Evolutionary conservation across 2,329 filamentous ascomycete genomes (phyloP).

Genomic region (Gnomoniopsis smithogilvyi): DNA sequence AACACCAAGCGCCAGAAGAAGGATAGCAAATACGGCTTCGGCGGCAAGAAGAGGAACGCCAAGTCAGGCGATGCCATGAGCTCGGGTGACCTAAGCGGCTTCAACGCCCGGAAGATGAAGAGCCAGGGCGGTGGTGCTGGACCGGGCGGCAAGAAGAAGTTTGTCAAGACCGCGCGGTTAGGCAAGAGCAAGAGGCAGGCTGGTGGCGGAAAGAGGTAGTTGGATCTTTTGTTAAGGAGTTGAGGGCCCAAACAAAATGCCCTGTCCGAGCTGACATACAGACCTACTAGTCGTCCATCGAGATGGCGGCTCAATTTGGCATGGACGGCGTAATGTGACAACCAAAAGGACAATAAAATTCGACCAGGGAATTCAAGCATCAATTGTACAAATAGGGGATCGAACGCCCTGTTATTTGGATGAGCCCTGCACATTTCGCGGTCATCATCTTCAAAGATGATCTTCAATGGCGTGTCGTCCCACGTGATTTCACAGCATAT

Average conservation of each 20-base stretch:
- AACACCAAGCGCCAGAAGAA: slow-evolving; percentile 86
- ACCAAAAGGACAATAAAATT: background rate
- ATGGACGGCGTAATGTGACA: slow-evolving; percentile 1
- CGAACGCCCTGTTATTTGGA: too few relatives aligned
- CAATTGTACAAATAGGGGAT: too few relatives aligned
- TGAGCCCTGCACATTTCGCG: too few relatives aligned
- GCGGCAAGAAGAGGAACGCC: slow-evolving; percentile 86
- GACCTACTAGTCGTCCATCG: background rate
- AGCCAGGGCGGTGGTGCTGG: slow-evolving; percentile 30
- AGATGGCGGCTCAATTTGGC: background rate
- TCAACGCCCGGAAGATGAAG: slow-evolving; percentile 87
- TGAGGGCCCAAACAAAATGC: too few relatives aligned
- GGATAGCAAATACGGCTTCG: slow-evolving; percentile 91
- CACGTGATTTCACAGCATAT: too few relatives aligned
- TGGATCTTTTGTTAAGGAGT: background rate
- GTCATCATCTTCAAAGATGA: too few relatives aligned
- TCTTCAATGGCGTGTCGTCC: too few relatives aligned
- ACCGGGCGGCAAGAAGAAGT: slow-evolving; percentile 28
- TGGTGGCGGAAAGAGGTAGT: slow-evolving; percentile 31
- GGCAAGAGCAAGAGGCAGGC: slow-evolving; percentile 53
- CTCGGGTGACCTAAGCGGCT: slow-evolving; percentile 75
- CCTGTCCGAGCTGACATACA: background rate
- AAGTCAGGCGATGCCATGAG: slow-evolving; percentile 91
- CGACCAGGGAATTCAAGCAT: too few relatives aligned
- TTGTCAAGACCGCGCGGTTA: slow-evolving; percentile 38